A percentile compares a stretch with the other conserved stretches of the same genome.
Conservation (phyloP, 176 grass and related monocot species). For the Hordeum marinum region DNA sequence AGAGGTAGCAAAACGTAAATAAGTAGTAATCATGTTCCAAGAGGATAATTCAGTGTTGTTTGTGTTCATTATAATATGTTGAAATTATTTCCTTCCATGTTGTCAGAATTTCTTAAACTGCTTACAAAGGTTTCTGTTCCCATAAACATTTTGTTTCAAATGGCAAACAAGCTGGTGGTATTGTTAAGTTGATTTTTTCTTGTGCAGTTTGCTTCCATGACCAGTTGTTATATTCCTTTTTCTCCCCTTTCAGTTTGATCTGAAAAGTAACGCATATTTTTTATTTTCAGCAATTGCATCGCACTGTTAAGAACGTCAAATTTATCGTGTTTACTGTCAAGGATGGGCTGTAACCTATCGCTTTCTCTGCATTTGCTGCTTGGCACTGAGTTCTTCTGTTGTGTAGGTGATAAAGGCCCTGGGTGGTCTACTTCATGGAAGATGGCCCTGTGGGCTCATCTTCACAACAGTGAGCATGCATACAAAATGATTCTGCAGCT, state of each 20-base stretch:
- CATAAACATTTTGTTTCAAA: background rate
- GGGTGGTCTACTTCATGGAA: slow-evolving; percentile 98
- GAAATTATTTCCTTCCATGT: background rate
- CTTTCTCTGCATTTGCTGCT: background rate
- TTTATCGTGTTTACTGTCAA: background rate
- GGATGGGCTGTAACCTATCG: background rate
- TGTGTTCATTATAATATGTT: background rate
- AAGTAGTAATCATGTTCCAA: background rate
- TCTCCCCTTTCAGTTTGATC: background rate
- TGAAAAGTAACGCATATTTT: background rate
- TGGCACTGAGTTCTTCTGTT: slow-evolving; percentile 9
- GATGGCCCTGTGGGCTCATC: slow-evolving; percentile 82
- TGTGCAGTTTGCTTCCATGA: background rate
- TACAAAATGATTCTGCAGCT: slow-evolving; percentile 82
- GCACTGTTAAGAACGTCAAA: background rate
- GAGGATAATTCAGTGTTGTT: background rate
- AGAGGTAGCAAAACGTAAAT: background rate
- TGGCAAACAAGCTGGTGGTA: background rate
- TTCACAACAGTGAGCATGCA: slow-evolving; percentile 79
- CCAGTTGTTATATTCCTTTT: background rate
- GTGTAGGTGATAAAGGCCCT: slow-evolving; percentile 72
- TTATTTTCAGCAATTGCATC: background rate
- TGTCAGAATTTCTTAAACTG: background rate
- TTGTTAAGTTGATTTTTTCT: background rate
- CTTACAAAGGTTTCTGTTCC: background rate